These are phyloP conservation scores for Halophytophthora polymorphica DNA, from an alignment of 352 stramenopile genomes.

Conservation along the genomic window DNA sequence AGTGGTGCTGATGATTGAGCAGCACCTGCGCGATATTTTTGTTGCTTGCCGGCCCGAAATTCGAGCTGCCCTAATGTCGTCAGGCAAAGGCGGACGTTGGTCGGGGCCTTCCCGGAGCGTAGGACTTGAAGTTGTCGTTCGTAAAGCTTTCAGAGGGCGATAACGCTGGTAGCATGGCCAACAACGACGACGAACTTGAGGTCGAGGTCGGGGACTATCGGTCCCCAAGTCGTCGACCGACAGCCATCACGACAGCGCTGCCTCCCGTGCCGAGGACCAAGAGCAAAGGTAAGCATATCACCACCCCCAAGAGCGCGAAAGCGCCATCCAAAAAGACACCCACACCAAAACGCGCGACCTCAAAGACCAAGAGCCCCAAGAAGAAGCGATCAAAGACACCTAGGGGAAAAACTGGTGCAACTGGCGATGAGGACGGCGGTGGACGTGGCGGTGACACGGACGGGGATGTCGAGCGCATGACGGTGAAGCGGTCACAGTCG, in stretches of 20 bases:
- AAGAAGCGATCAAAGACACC: constrained; percentile 2
- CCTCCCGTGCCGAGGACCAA: not conserved
- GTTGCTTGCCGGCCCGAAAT: too few relatives aligned
- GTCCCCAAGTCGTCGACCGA: not conserved
- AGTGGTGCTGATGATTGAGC: too few relatives aligned
- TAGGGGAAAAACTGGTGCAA: constrained; percentile 2
- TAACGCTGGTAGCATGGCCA: not conserved
- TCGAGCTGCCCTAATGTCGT: too few relatives aligned
- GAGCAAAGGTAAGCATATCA: not conserved
- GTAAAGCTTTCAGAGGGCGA: too few relatives aligned
- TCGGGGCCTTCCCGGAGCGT: too few relatives aligned
- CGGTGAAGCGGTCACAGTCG: not conserved
- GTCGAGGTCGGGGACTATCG: not conserved
- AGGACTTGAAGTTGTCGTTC: too few relatives aligned
- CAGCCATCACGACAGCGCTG: not conserved
- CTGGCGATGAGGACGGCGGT: not conserved
- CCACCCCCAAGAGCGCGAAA: constrained; percentile 2
- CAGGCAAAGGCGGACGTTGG: too few relatives aligned
- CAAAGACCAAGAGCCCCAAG: constrained; percentile 1
- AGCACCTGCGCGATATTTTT: too few relatives aligned
- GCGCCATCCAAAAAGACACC: constrained; percentile 18
- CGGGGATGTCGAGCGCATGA: constrained; percentile 2
- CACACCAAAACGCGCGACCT: constrained; percentile 1
- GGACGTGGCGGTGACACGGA: not conserved
- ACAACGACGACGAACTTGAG: not conserved